phyloP scores from a whole-genome alignment of 352 stramenopile species.

The Phytophthora parvispora region DNA sequence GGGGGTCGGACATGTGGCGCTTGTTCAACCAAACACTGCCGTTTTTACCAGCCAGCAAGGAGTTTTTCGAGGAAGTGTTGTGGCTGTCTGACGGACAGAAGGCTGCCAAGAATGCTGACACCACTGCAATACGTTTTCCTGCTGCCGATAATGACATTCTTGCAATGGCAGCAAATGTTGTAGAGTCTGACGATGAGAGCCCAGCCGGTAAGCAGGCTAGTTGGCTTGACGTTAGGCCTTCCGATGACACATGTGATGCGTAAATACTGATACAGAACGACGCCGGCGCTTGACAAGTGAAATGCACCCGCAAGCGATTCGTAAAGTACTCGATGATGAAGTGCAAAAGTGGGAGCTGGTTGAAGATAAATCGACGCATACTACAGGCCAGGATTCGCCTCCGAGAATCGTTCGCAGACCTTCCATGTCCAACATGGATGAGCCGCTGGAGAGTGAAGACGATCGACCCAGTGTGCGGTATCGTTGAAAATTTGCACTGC shows the following conservation, averaged over 20 bases:
- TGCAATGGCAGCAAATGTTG: neutral
- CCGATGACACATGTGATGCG: neutral
- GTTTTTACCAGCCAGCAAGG: constrained; percentile 82
- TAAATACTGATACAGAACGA: constrained; percentile 34
- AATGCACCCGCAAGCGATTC: constrained; percentile 83
- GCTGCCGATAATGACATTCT: neutral
- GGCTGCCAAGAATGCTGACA: constrained; percentile 1
- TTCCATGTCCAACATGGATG: constrained; percentile 22
- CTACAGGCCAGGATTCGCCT: constrained; percentile 1
- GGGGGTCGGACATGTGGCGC: constrained; percentile 74
- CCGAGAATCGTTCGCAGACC: constrained; percentile 27
- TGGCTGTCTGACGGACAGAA: constrained; percentile 42
- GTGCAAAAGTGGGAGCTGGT: constrained; percentile 74
- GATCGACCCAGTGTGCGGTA: constrained; percentile 45
- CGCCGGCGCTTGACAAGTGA: constrained; percentile 72
- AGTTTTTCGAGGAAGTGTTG: constrained; percentile 86
- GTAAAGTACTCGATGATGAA: constrained; percentile 71
- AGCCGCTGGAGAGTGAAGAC: constrained; percentile 10
- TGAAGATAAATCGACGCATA: constrained; percentile 38
- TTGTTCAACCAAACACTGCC: constrained; percentile 83
- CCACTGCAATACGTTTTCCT: neutral
- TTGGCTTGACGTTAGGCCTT: neutral
- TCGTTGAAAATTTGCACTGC: neutral
- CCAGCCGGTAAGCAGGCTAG: constrained; percentile 20
- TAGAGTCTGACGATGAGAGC: constrained; percentile 17